Evolutionary conservation across 2,329 filamentous ascomycete genomes (phyloP).

Genomic region (Botrytis sinoallii): DNA sequence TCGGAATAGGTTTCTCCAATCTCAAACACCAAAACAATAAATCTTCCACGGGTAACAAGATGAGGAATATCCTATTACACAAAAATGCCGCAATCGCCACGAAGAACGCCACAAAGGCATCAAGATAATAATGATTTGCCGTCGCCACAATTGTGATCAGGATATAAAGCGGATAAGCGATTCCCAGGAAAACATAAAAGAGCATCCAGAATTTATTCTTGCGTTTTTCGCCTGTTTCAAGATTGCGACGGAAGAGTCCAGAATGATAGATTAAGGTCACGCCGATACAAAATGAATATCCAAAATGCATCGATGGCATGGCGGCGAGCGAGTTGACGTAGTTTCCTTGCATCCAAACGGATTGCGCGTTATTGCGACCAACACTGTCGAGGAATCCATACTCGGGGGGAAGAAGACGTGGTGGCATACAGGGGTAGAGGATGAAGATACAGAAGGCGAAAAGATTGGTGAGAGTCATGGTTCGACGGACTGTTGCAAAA

Average conservation of each 20-base stretch:
- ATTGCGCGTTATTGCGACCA: slow-evolving; percentile 47
- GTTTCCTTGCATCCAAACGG: slow-evolving; percentile 49
- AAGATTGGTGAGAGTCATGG: slow-evolving; percentile 53
- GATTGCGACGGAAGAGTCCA: slow-evolving; percentile 41
- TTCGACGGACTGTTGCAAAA: slow-evolving; percentile 47
- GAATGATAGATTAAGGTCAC: slow-evolving; percentile 52
- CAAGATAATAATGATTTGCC: slow-evolving; percentile 54
- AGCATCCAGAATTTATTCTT: slow-evolving; percentile 44
- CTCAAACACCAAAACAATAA: slow-evolving; percentile 46
- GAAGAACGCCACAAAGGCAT: slow-evolving; percentile 47
- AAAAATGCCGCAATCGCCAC: slow-evolving; percentile 47
- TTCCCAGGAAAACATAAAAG: slow-evolving; percentile 43
- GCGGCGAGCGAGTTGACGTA: slow-evolving; percentile 51
- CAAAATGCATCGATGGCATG: slow-evolving; percentile 54
- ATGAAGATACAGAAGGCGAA: slow-evolving; percentile 51
- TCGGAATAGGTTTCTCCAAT: slow-evolving; percentile 49
- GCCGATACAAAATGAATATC: slow-evolving; percentile 53
- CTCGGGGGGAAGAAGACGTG: slow-evolving; percentile 48
- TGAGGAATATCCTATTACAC: slow-evolving; percentile 48
- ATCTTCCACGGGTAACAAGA: slow-evolving; percentile 50
- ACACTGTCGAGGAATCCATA: slow-evolving; percentile 51
- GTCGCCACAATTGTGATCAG: slow-evolving; percentile 51
- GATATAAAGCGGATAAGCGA: slow-evolving; percentile 47
- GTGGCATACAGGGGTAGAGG: slow-evolving; percentile 52
- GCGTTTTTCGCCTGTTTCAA: slow-evolving; percentile 43